Conservation (phyloP, 1,284 basidiomycete species). For the Cystobasidiaceae sp. region DNA sequence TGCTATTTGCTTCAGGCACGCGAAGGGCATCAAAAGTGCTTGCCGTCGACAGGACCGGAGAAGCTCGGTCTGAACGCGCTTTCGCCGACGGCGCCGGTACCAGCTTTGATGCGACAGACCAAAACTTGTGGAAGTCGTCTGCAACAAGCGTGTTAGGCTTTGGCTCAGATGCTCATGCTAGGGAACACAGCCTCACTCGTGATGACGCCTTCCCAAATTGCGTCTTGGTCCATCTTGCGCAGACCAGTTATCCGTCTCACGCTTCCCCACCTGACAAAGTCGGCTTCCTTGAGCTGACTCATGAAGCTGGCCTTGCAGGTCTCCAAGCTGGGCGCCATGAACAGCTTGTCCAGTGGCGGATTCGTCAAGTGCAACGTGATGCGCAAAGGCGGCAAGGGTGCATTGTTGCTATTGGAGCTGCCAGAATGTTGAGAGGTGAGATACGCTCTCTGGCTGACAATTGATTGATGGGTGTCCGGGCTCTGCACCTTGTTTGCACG, state of each 20-base stretch:
- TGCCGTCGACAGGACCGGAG: constrained; percentile 47
- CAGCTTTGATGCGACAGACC: constrained; percentile 82
- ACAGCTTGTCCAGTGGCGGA: constrained; percentile 74
- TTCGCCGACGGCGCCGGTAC: constrained; percentile 51
- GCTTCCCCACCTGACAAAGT: constrained; percentile 90
- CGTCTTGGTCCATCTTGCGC: constrained; percentile 81
- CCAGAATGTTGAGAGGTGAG: constrained; percentile 28
- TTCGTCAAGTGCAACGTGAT: constrained; percentile 77
- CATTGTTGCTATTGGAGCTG: constrained; percentile 16
- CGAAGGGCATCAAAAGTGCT: constrained; percentile 57
- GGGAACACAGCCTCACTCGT: constrained; percentile 19
- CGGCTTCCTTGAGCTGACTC: constrained; percentile 89
- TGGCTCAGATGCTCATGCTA: background rate
- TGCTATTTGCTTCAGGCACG: constrained; percentile 68
- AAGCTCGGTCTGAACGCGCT: constrained; percentile 52
- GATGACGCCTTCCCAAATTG: constrained; percentile 84
- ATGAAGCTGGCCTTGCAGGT: constrained; percentile 84
- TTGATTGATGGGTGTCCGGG: constrained; percentile 9
- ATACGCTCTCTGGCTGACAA: constrained; percentile 19
- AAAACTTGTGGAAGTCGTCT: constrained; percentile 94
- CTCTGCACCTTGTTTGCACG: constrained; percentile 41
- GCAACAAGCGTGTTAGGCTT: constrained; percentile 14
- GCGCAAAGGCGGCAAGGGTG: constrained; percentile 51
- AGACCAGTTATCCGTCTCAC: constrained; percentile 84
- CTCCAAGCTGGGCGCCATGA: constrained; percentile 70